phyloP scores from a whole-genome alignment of 2,329 filamentous ascomycete genomes.

The Coleophoma eucalyptorum region DNA sequence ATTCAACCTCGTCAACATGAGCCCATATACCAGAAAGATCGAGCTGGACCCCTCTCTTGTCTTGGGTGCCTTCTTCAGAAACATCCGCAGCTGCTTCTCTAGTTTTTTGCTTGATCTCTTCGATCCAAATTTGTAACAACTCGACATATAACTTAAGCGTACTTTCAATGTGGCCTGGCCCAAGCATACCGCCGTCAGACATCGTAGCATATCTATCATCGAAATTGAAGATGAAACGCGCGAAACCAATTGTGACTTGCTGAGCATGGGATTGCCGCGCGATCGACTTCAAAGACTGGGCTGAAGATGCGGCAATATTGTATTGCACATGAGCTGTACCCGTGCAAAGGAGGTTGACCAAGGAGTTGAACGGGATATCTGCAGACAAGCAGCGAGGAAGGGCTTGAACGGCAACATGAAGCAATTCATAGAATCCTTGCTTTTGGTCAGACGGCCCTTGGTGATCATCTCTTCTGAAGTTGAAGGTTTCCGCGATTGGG shows the following conservation, averaged over 20 bases:
- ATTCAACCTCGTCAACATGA: conserved; percentile 94
- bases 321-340: conserved; percentile 93
- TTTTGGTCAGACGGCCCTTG: conserved; percentile 73
- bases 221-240: conserved; percentile 97
- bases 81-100: conserved; percentile 66
- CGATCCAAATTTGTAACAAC: conserved; percentile 93
- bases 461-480: conserved; percentile 81
- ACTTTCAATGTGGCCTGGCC: conserved; percentile 89
- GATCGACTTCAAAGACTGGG: conserved; percentile 91
- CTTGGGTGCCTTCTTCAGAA: conserved; percentile 57
- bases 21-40: conserved; percentile 87
- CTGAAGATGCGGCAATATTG: conserved; percentile 88
- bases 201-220: conserved; percentile 97
- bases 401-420: conserved; percentile 94
- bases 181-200: conserved; percentile 95
- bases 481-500: conserved; percentile 90
- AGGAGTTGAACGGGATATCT: conserved; percentile 85
- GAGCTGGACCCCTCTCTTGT: conserved; percentile 71
- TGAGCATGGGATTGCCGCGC: conserved; percentile 90
- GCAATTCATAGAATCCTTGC: conserved; percentile 90
- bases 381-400: conserved; percentile 89
- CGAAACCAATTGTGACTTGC: conserved; percentile 94
- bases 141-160: conserved; percentile 92
- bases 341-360: conserved; percentile 93
- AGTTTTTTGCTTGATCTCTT: conserved; percentile 86